Conservation (phyloP, 164 flowering plant genomes). For the Saururus chinensis region DNA sequence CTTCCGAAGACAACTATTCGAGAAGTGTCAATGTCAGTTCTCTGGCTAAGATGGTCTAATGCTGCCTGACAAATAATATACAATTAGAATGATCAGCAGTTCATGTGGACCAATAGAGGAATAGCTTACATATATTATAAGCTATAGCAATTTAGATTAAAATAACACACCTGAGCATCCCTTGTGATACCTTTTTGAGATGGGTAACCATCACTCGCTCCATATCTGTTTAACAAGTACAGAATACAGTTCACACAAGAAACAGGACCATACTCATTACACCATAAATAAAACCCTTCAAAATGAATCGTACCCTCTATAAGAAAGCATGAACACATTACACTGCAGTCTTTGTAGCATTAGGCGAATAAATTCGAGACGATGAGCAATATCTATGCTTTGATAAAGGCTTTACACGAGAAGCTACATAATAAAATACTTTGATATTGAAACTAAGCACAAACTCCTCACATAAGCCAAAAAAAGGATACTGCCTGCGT, state of each 20-base stretch:
- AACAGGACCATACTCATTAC: not conserved
- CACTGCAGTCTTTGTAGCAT: constrained; percentile 89
- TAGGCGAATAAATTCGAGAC: constrained; percentile 92
- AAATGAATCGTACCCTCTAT: constrained; percentile 65
- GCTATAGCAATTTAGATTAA: not conserved
- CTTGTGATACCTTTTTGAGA: constrained; percentile 81
- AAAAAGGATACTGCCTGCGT: constrained; percentile 98
- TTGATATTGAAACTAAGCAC: not conserved
- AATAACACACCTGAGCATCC: constrained; percentile 76
- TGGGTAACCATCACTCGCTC: constrained; percentile 96
- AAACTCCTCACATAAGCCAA: constrained; percentile 1
- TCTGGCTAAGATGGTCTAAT: constrained; percentile 75
- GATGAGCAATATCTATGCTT: constrained; percentile 87
- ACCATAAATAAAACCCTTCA: not conserved
- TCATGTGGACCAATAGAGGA: not conserved
- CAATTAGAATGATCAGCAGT: not conserved
- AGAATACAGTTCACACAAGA: not conserved
- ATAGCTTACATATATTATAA: not conserved
- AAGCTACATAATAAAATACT: not conserved
- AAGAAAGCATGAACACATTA: constrained; percentile 98
- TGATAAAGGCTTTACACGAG: constrained; percentile 35
- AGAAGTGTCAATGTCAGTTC: constrained; percentile 88
- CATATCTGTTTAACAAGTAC: constrained; percentile 47
- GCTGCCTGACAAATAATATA: constrained; percentile 56
- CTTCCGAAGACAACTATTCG: constrained; percentile 93